Evolutionary conservation across 2,329 filamentous ascomycete genomes (phyloP).

Genomic region (Phaeophleospora eucalypticola): DNA sequence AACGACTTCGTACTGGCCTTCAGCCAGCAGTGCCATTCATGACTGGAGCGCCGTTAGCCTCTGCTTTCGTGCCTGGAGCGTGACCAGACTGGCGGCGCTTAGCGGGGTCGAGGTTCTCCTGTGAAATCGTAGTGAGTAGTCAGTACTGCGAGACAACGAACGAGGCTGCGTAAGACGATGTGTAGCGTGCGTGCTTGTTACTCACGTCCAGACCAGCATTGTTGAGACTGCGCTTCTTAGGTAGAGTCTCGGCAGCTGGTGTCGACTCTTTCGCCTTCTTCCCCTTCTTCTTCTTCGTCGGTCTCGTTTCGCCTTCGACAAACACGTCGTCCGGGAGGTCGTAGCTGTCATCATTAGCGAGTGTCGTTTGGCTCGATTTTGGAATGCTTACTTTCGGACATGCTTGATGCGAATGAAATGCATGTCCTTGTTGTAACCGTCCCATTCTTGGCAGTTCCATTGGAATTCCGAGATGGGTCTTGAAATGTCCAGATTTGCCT

Average conservation of each 20-base stretch:
- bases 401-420: slow-evolving; percentile 79
- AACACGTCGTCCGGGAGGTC: slow-evolving; percentile 90
- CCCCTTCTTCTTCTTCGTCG: slow-evolving; percentile 40
- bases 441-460: slow-evolving; percentile 70
- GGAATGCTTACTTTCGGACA: slow-evolving; percentile 68
- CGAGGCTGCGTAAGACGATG: slow-evolving; percentile 1
- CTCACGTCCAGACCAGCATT: slow-evolving; percentile 46
- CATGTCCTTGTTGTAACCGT: slow-evolving; percentile 68
- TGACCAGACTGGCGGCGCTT: slow-evolving; percentile 31
- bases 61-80: slow-evolving; percentile 8
- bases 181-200: slow-evolving; percentile 16
- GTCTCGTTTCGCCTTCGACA: slow-evolving; percentile 62
- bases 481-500: slow-evolving; percentile 69
- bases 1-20: neutral
- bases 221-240: slow-evolving; percentile 43
- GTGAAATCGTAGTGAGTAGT: slow-evolving; percentile 3
- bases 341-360: slow-evolving; percentile 54
- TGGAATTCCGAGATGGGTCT: slow-evolving; percentile 84
- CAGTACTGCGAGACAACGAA: neutral
- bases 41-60: slow-evolving; percentile 14
- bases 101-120: slow-evolving; percentile 31
- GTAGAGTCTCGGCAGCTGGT: slow-evolving; percentile 11
- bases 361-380: neutral
- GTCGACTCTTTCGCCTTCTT: slow-evolving; percentile 34
- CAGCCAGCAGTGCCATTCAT: slow-evolving; percentile 17